Base-by-base conservation (phyloP, 805 yeast genomes). In the Cyberlindnera maclurae region DNA sequence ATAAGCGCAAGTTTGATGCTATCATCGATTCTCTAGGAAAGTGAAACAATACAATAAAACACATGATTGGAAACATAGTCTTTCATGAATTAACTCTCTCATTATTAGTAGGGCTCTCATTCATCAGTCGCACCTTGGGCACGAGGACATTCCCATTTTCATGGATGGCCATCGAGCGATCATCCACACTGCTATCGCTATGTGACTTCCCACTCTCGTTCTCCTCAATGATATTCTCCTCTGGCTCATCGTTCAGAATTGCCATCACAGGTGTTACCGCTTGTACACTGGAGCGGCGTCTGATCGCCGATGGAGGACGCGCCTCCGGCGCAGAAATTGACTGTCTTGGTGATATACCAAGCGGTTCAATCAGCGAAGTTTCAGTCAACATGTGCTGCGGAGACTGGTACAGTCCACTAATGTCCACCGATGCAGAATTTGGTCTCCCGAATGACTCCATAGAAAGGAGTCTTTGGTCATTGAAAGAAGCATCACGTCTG, bases 1-100 rank as follows among this genome's bases (percentile, higher is more conserved):
- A 70, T 51, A 71, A 70, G 54, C 54, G 52, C 50, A 71, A 69
- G 50, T 57, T 71, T 41, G 74, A 69, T 41, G 45, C 53, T 22
- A 50, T 58, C 12, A 43, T 69, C 13, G 56, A 60, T 9, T 58
- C 68, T 5, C 42, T 68, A 24, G 50, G 51, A 20, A 20, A 20
- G 24, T 20, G 24, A 20, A 20, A 20, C 8, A 20, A 20, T 20
- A 20, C 24, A 20, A 20, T 20, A 8, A 20, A 20, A 20, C 8
- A 5, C 24, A n/a, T n/a, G n/a, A n/a, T n/a, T n/a, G n/a, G n/a
- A 5, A 47, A 35, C 15, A 33, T 12, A 38, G 16, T 18, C 30
- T 15, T 12, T 17, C 22, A 34, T 34, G 15, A 15, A 26, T 10
- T 33, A 33, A 33, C 29, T 6, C n/a, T 9, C 10, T 34, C 17